A percentile compares a stretch with the other conserved stretches of the same genome.
These are phyloP conservation scores for Agaricus sinodeliciosus DNA, from an alignment of 768 basidiomycete genomes.

Conservation along the genomic window DNA sequence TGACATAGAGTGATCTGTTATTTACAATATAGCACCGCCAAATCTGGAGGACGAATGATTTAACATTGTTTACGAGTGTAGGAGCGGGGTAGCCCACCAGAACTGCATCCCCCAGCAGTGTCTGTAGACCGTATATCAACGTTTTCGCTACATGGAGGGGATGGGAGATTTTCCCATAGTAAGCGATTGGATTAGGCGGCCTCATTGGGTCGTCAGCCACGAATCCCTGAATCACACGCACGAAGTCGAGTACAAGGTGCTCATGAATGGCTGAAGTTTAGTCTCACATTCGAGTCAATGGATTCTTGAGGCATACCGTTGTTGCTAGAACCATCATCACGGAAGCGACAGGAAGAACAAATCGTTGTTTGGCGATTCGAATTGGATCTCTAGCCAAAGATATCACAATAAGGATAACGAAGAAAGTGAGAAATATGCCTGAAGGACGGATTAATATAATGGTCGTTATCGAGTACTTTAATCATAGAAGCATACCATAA, in stretches of 20 bases:
- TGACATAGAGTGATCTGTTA: neutral
- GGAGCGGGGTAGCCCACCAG: neutral
- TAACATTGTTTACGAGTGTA: neutral
- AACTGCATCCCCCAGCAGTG: neutral
- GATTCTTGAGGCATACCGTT: neutral
- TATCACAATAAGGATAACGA: neutral
- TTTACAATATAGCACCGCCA: slow-evolving; percentile 4
- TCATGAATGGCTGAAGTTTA: neutral
- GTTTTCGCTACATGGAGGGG: slow-evolving; percentile 5
- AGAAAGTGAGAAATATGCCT: slow-evolving; percentile 4
- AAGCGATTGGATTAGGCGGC: neutral
- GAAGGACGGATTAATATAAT: neutral
- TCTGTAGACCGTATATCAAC: neutral
- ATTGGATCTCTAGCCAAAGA: neutral
- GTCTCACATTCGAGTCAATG: no score
- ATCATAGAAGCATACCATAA: neutral
- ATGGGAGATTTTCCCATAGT: neutral
- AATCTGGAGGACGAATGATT: neutral
- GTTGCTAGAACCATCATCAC: slow-evolving; percentile 4
- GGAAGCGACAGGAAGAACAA: slow-evolving; percentile 3
- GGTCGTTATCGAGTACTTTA: neutral
- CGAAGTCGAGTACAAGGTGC: slow-evolving; percentile 1
- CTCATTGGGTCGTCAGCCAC: neutral
- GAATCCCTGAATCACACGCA: neutral
- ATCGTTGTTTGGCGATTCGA: slow-evolving; percentile 1